Evolutionary conservation across 179 eudicot species (phyloP).

Genomic region (Actinidia chinensis): DNA sequence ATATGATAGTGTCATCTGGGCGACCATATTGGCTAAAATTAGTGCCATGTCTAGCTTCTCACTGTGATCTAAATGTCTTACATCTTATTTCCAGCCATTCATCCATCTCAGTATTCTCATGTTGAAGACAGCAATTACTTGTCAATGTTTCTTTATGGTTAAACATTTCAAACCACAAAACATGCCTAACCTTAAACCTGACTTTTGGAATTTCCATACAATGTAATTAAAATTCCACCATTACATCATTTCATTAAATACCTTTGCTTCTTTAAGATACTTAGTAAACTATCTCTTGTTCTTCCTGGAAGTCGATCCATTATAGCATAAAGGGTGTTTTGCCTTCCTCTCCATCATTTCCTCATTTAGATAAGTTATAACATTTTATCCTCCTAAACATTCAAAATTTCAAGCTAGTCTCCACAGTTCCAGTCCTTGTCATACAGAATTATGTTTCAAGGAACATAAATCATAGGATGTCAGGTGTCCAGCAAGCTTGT

Average conservation of each 20-base stretch:
- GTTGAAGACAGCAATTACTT: neutral
- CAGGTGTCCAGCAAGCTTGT: neutral
- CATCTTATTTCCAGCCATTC: neutral
- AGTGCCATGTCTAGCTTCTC: conserved; percentile 10
- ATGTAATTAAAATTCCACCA: neutral
- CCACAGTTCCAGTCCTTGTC: neutral
- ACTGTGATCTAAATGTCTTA: neutral
- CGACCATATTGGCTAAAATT: neutral
- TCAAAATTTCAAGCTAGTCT: neutral
- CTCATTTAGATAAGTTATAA: neutral
- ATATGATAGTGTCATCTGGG: conserved; percentile 1
- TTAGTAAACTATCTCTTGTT: neutral
- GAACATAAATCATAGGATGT: neutral
- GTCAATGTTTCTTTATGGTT: neutral
- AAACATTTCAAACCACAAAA: neutral
- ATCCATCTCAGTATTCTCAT: conserved; percentile 1
- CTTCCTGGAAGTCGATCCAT: neutral
- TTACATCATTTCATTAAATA: neutral
- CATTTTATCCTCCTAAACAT: neutral
- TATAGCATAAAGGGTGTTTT: neutral
- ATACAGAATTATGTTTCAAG: neutral
- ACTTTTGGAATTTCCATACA: neutral
- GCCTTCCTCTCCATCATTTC: neutral
- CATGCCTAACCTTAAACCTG: neutral
- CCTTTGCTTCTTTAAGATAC: neutral